Evolutionary conservation across 2,329 filamentous ascomycete genomes (phyloP).

Genomic region (Leptosphaerulina australis): DNA sequence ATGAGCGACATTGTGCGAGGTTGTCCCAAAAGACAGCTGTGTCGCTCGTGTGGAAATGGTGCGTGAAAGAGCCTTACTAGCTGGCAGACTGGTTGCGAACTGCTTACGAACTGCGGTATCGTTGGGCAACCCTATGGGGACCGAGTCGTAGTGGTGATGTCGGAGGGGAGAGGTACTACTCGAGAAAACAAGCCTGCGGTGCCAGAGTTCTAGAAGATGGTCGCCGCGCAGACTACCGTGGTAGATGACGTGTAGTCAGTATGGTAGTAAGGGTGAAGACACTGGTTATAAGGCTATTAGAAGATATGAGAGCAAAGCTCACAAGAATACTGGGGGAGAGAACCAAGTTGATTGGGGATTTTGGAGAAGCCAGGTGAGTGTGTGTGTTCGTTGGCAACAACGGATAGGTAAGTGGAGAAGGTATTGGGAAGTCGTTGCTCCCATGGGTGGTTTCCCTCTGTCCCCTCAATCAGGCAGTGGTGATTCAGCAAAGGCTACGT

Average conservation of each 20-base stretch:
- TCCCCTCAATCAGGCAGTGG: conserved; percentile 10
- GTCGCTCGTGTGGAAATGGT: background rate
- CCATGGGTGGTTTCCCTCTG: conserved; percentile 10
- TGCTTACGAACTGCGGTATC: background rate
- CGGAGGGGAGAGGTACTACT: background rate
- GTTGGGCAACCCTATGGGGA: too few relatives aligned
- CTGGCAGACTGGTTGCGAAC: background rate
- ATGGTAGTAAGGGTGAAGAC: background rate
- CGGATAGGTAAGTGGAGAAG: conserved; percentile 5
- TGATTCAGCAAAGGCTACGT: conserved; percentile 8
- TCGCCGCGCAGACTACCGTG: conserved; percentile 3
- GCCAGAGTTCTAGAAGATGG: conserved; percentile 3
- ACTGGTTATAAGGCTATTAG: background rate
- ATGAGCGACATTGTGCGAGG: conserved; percentile 12
- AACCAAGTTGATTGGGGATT: background rate
- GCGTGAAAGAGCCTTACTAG: background rate
- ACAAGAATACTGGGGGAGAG: background rate
- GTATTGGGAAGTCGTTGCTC: conserved; percentile 4
- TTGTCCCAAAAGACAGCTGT: conserved; percentile 2
- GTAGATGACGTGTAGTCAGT: background rate
- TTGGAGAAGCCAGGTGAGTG: conserved; percentile 2
- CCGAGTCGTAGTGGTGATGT: conserved; percentile 1
- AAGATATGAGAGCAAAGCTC: conserved; percentile 2
- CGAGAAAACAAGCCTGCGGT: background rate
- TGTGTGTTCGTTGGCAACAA: conserved; percentile 7